Evolutionary conservation across 306 rosid species (phyloP), one percentile per base, ranked within the genome.

Genomic region (Macrotyloma uniflorum): DNA sequence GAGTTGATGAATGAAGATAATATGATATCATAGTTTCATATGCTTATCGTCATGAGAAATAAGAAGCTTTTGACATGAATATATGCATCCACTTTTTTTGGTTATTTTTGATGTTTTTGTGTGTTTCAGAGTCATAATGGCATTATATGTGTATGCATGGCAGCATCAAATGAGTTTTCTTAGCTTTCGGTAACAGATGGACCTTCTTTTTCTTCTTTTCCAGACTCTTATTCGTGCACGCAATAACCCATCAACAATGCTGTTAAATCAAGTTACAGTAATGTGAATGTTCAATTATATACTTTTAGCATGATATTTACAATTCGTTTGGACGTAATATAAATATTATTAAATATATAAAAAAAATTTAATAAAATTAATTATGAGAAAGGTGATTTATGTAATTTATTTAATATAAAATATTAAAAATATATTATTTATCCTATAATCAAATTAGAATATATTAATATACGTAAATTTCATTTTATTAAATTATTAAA

Each of bases 21-120:
- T 16, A 80, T 84, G 83, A 80, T 73, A 67, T 85, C 83, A 85
- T 68, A 24, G 26, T 72, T 81, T 18, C 79, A 61, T 85, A 15
- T 40, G 80, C 59, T 72, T 59, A 45, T 62, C 83, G 85, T 85
- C 85, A 75, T 6, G 19, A 11, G 36, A 35, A 75, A 67, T 12
- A 72, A 63, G 59, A 72, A 64, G 59, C 40, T 18, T 26, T 80
- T 63, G 43, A 63, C 72, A 38, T 71, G 35, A 55, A 30, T n/a
- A 28, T 47, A 35, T 35, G 40, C 9, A 6, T 51, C 5, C 38
- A 71, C 54, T 70, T 53, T 33, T n/a, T 36, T 3, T 10, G 11
- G 10, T n/a, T n/a, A 0, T 36, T 38, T 65, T 36, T 23, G 0
- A 1, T 5, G 0, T 1, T 12, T 43, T 50, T 32, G 26, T 24